phyloP scores from a whole-genome alignment of 306 rosid species.

The Cyclanthera cordifolia region DNA sequence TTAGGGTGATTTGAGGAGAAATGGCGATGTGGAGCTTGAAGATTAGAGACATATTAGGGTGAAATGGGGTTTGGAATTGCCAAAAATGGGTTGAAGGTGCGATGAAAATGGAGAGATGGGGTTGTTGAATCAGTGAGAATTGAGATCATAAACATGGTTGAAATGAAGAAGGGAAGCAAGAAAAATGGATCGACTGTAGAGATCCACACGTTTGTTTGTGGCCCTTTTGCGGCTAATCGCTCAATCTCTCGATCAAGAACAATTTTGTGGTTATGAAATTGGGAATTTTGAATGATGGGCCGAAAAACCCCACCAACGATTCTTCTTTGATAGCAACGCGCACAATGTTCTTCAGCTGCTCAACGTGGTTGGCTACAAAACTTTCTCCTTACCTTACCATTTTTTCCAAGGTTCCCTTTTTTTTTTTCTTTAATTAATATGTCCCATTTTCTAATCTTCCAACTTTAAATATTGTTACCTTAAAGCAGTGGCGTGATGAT shows the following conservation, averaged over 20 bases:
- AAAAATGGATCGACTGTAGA: not conserved
- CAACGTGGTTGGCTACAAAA: not conserved
- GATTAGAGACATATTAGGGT: constrained; percentile 43
- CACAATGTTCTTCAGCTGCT: not conserved
- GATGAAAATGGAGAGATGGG: constrained; percentile 24
- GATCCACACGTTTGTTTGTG: constrained; percentile 20
- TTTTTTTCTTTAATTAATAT: not conserved
- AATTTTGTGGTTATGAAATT: not conserved
- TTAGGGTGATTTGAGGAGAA: constrained; percentile 15
- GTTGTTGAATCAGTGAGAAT: constrained; percentile 15
- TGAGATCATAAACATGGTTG: constrained; percentile 27
- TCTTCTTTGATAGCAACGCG: not conserved
- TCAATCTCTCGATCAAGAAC: not conserved
- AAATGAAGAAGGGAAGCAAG: not conserved
- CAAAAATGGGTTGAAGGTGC: constrained; percentile 3
- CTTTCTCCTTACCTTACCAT: not conserved
- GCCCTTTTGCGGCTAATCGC: constrained; percentile 4
- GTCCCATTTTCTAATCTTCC: too few relatives aligned
- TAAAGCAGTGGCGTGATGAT: too few relatives aligned
- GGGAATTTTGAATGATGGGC: not conserved
- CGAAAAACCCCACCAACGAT: not conserved
- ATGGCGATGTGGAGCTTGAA: constrained; percentile 40
- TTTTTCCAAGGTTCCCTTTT: too few relatives aligned
- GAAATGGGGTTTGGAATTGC: not conserved
- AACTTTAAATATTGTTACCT: too few relatives aligned